These are phyloP conservation scores for Boletus reticulatus DNA, from an alignment of 768 basidiomycete genomes.

Conservation along the genomic window DNA sequence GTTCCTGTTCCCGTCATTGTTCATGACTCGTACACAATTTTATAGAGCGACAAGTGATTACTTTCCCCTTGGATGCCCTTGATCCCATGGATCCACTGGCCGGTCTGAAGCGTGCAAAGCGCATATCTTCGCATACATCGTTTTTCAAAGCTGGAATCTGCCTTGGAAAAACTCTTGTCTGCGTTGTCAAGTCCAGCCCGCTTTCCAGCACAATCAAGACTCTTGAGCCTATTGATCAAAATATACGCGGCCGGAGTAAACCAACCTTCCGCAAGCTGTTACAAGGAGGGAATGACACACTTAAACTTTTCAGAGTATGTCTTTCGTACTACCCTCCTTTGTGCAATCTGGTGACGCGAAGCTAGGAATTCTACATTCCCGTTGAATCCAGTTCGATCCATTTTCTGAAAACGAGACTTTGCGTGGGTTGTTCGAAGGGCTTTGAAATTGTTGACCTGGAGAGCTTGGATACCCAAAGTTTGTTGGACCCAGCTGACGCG, in stretches of 20 bases:
- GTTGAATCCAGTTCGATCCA: conserved; percentile 96
- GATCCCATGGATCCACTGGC: conserved; percentile 88
- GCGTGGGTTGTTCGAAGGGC: conserved; percentile 94
- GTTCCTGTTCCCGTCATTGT: conserved; percentile 14
- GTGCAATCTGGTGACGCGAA: not conserved
- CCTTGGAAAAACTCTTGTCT: conserved; percentile 87
- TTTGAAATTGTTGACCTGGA: conserved; percentile 99
- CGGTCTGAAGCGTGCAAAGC: conserved; percentile 90
- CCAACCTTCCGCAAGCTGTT: conserved; percentile 94
- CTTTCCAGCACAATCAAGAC: conserved; percentile 97
- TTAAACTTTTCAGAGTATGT: conserved; percentile 84
- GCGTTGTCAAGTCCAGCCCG: conserved; percentile 94
- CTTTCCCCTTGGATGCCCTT: conserved; percentile 91
- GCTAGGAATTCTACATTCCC: conserved; percentile 96
- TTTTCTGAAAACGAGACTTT: conserved; percentile 95
- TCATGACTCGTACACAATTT: not conserved
- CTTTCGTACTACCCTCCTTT: not conserved
- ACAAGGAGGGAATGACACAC: conserved; percentile 92
- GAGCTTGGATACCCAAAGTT: conserved; percentile 92
- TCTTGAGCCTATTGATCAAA: conserved; percentile 93
- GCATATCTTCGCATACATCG: conserved; percentile 92
- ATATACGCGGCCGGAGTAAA: conserved; percentile 70
- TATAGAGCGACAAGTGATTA: conserved; percentile 90
- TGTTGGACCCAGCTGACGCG: conserved; percentile 90
- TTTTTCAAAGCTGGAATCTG: conserved; percentile 98